A percentile compares a stretch with the other conserved stretches of the same genome.
Conservation (phyloP, 2,329 filamentous ascomycete genomes). For the Aphanoascus verrucosus region DNA sequence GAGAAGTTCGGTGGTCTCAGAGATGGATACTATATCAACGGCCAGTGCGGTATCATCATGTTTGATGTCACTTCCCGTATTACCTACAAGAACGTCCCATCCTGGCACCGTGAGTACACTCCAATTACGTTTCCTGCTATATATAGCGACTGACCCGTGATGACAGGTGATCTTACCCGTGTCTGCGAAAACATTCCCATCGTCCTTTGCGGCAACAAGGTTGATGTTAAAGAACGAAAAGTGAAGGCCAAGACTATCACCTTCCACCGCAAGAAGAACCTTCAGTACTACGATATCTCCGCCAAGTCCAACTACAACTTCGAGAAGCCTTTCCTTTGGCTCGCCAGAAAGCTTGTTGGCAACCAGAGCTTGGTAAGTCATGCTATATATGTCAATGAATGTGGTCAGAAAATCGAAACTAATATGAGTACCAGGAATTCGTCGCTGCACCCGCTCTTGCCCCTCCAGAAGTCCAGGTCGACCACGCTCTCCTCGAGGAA, state of each 20-base stretch:
- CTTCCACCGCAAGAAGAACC: slow-evolving; percentile 99
- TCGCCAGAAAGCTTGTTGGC: slow-evolving; percentile 94
- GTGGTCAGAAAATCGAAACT: slow-evolving; percentile 10
- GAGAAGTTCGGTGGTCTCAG: slow-evolving; percentile 98
- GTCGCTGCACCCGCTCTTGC: slow-evolving; percentile 91
- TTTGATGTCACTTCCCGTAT: slow-evolving; percentile 99
- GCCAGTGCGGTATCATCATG: slow-evolving; percentile 96
- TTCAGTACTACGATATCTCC: slow-evolving; percentile 99
- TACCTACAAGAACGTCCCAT: slow-evolving; percentile 94
- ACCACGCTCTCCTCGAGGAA: slow-evolving; percentile 66
- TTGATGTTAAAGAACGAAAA: slow-evolving; percentile 99
- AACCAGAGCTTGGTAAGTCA: slow-evolving; percentile 75
- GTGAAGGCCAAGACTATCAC: slow-evolving; percentile 99
- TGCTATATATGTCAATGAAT: slow-evolving; percentile 16
- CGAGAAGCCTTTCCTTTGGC: slow-evolving; percentile 96
- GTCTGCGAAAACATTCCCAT: slow-evolving; percentile 99
- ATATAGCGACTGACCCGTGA: slow-evolving; percentile 12
- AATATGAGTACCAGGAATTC: slow-evolving; percentile 59
- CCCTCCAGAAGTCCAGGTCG: slow-evolving; percentile 82
- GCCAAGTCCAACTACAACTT: slow-evolving; percentile 98
- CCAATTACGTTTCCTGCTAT: neutral
- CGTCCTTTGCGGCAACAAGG: slow-evolving; percentile 92
- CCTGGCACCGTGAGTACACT: slow-evolving; percentile 88
- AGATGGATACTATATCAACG: slow-evolving; percentile 99
- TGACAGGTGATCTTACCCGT: slow-evolving; percentile 87